Percentiles rank a stretch among this genome's conserved stretches.
Evolutionary conservation across 2,329 filamentous ascomycete species (phyloP).

Genomic region (Trematosphaeria pertusa): DNA sequence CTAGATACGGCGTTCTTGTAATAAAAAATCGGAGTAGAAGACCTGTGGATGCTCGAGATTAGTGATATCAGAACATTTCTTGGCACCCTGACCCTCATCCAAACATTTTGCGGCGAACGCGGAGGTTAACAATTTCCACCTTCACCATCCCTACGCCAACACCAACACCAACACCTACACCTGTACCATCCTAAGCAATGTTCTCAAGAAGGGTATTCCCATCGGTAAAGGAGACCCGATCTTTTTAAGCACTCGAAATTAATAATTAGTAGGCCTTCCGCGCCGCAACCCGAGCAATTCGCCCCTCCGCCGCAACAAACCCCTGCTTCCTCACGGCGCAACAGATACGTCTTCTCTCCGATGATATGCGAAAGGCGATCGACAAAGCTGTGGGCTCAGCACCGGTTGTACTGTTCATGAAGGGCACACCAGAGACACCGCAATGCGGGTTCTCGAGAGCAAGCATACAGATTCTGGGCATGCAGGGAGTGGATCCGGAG

Average conservation of each 20-base stretch:
- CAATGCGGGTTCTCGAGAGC: conserved; percentile 97
- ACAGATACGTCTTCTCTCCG: conserved; percentile 75
- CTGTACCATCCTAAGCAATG: conserved; percentile 36
- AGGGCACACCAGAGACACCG: conserved; percentile 93
- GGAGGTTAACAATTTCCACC: conserved; percentile 19
- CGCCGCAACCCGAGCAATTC: conserved; percentile 41
- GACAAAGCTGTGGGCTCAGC: conserved; percentile 87
- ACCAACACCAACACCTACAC: conserved; percentile 20
- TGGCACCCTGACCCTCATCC: conserved; percentile 25
- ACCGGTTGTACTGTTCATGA: conserved; percentile 98
- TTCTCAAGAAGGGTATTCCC: conserved; percentile 48
- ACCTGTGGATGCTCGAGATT: conserved; percentile 10
- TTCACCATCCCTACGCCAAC: too few relatives aligned
- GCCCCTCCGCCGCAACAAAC: conserved; percentile 45
- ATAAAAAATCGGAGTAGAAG: too few relatives aligned
- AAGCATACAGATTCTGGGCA: conserved; percentile 89
- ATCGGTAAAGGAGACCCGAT: conserved; percentile 29
- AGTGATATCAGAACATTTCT: conserved; percentile 14
- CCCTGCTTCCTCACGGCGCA: conserved; percentile 54
- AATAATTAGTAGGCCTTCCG: conserved; percentile 40
- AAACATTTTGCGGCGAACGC: conserved; percentile 35
- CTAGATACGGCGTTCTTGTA: too few relatives aligned
- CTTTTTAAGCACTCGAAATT: background rate
- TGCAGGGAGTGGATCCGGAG: conserved; percentile 91
- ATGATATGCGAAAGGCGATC: conserved; percentile 81